Conservation (phyloP, 78 protist genomes). For the Monosiga brevicollis region DNA sequence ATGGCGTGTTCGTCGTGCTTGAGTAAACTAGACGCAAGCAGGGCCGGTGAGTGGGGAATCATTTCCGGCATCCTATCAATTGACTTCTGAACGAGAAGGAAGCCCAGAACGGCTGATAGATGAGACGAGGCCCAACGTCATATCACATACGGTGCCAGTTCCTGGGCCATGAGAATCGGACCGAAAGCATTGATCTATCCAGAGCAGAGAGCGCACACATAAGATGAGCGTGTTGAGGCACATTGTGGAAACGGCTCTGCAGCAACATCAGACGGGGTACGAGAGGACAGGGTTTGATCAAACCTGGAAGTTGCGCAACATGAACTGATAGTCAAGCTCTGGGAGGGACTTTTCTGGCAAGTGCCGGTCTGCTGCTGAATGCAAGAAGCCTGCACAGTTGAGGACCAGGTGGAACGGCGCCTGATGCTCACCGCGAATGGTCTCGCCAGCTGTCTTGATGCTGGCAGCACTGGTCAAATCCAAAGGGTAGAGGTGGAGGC, state of each 20-base stretch:
- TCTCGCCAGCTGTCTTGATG: neutral
- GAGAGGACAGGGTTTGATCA: no score
- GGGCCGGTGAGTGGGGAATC: no score
- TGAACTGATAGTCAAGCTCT: neutral
- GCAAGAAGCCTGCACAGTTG: neutral
- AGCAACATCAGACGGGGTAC: no score
- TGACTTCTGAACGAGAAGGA: no score
- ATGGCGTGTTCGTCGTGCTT: neutral
- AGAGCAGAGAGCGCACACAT: no score
- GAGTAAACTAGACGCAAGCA: no score
- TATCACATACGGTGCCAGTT: neutral
- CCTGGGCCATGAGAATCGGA: neutral
- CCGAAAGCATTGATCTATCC: conserved; percentile 1
- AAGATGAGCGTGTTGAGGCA: no score
- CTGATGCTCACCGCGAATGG: neutral
- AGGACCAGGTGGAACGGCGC: neutral
- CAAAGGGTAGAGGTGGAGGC: neutral
- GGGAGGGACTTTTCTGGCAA: neutral
- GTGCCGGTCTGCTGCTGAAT: neutral
- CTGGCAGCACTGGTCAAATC: neutral
- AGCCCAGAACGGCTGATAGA: no score
- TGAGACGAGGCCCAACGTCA: no score
- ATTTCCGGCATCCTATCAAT: no score
- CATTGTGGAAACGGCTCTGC: no score
- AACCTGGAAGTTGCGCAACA: neutral